Percentiles rank a stretch among this genome's conserved stretches.
Evolutionary conservation across 495 filamentous ascomycete species (phyloP).

Genomic region (Platismatia glauca): DNA sequence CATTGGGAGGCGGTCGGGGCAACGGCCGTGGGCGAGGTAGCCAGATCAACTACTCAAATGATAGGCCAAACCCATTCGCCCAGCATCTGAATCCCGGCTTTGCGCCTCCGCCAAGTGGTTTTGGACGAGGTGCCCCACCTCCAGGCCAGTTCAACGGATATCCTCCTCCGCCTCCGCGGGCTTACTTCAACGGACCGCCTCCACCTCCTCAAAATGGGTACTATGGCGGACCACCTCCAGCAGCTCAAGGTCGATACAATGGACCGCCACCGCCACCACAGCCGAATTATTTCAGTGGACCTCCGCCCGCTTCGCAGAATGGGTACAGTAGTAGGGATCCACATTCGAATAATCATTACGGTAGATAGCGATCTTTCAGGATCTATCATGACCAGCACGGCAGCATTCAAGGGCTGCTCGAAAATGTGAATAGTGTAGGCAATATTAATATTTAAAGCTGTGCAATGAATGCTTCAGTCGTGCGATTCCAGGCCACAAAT

Average conservation of each 20-base stretch:
- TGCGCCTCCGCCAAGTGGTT: constrained; percentile 28
- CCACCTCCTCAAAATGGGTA: constrained; percentile 11
- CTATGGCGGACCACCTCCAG: constrained; percentile 15
- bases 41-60: constrained; percentile 40
- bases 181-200: constrained; percentile 10
- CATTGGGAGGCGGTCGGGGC: constrained; percentile 39
- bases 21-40: constrained; percentile 41
- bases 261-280: constrained; percentile 16
- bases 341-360: constrained; percentile 5
- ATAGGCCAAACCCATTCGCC: constrained; percentile 46
- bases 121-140: constrained; percentile 18
- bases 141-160: constrained; percentile 8
- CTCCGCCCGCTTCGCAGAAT: constrained; percentile 9
- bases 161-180: constrained; percentile 7
- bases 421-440: neutral
- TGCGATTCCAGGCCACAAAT: neutral
- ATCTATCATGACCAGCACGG: neutral
- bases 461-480: neutral
- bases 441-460: neutral
- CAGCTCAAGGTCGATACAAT: constrained; percentile 7
- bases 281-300: constrained; percentile 5
- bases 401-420: neutral
- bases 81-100: constrained; percentile 46
- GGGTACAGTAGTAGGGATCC: constrained; percentile 4
- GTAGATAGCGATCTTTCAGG: neutral